phyloP scores from a whole-genome alignment of 129 eudicot genomes.

The Escallonia herrerae region DNA sequence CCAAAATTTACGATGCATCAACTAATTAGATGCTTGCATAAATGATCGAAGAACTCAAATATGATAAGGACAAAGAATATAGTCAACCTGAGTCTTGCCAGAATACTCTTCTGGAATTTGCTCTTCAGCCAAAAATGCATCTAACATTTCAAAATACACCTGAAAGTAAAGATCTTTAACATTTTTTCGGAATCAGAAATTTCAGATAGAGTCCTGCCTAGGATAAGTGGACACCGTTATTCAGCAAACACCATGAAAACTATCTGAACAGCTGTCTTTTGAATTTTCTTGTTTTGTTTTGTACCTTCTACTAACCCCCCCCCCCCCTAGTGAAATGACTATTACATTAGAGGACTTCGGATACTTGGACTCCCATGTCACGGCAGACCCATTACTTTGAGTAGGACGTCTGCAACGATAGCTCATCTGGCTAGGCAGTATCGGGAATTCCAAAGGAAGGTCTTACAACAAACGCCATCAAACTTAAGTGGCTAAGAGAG shows the following conservation, averaged over 20 bases:
- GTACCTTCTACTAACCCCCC: too few relatives aligned
- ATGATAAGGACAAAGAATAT: background rate
- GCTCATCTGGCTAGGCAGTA: too few relatives aligned
- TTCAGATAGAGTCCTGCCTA: background rate
- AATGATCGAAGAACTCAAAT: background rate
- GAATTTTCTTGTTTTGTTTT: background rate
- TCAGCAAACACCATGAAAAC: background rate
- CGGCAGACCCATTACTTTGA: too few relatives aligned
- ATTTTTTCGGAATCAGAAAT: background rate
- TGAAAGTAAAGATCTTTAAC: slow-evolving; percentile 19
- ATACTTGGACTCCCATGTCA: too few relatives aligned
- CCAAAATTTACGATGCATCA: too few relatives aligned
- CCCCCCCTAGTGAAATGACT: too few relatives aligned
- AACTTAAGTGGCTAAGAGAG: too few relatives aligned
- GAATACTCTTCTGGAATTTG: slow-evolving; percentile 71
- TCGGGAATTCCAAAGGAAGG: too few relatives aligned
- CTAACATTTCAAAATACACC: slow-evolving; percentile 85
- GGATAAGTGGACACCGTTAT: background rate
- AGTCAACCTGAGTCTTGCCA: slow-evolving; percentile 75
- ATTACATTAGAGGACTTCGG: too few relatives aligned
- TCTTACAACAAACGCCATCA: too few relatives aligned
- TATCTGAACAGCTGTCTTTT: background rate
- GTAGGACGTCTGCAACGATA: too few relatives aligned
- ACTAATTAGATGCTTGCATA: too few relatives aligned
- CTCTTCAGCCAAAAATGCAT: slow-evolving; percentile 84